phyloP scores from a whole-genome alignment of 108 stramenopile species.

The Pinguiococcus pyrenoidosus region DNA sequence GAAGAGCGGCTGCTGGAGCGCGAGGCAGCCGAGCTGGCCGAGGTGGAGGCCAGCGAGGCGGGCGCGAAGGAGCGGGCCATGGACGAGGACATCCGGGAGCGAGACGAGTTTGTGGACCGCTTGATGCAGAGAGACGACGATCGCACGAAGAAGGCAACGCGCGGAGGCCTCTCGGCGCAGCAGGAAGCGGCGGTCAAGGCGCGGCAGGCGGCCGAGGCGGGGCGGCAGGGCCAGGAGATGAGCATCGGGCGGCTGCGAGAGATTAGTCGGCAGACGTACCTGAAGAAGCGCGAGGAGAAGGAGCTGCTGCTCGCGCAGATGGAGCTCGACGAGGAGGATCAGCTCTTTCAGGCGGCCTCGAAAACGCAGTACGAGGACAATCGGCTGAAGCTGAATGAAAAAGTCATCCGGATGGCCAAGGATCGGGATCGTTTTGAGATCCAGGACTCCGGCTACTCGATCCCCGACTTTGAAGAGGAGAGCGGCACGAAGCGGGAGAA shows the following conservation, averaged over 20 bases:
- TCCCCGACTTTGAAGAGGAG: conserved; percentile 21
- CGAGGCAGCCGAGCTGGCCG: no score
- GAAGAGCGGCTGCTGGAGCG: no score
- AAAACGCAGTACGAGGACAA: conserved; percentile 55
- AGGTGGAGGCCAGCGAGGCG: conserved; percentile 16
- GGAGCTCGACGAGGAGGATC: conserved; percentile 79
- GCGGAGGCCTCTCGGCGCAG: conserved; percentile 33
- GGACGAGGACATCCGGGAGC: conserved; percentile 57
- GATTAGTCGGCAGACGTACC: conserved; percentile 70
- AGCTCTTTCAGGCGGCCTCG: conserved; percentile 55
- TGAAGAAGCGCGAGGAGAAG: conserved; percentile 80
- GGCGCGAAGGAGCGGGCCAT: conserved; percentile 6
- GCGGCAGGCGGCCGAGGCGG: conserved; percentile 40
- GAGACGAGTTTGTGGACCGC: conserved; percentile 80
- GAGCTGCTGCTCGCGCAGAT: conserved; percentile 71
- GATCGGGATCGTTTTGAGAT: conserved; percentile 39
- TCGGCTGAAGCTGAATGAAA: conserved; percentile 50
- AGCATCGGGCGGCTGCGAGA: conserved; percentile 57
- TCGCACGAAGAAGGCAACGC: conserved; percentile 37
- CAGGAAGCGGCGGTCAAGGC: conserved; percentile 56
- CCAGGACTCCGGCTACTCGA: conserved; percentile 10
- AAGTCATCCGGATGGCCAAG: conserved; percentile 69
- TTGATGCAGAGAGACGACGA: conserved; percentile 62
- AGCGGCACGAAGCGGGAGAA: conserved; percentile 28
- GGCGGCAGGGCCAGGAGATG: conserved; percentile 16